phyloP scores from a whole-genome alignment of 768 basidiomycete species.

The Tricholoma bakamatsutake region DNA sequence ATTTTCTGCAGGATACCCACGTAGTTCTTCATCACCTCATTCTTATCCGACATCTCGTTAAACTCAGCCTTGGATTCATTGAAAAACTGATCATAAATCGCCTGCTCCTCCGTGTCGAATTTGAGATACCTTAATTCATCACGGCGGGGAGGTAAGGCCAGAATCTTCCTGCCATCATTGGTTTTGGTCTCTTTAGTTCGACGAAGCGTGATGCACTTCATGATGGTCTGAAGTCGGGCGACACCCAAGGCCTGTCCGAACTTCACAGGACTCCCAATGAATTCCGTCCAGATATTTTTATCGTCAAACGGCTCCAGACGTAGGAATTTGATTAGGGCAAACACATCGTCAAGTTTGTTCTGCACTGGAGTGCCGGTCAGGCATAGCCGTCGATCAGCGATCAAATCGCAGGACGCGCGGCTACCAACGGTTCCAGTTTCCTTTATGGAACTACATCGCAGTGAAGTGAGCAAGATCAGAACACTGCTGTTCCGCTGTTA shows the following conservation, averaged over 20 bases:
- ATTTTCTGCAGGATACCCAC: conserved; percentile 97
- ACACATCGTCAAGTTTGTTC: conserved; percentile 98
- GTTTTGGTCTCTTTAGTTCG: conserved; percentile 90
- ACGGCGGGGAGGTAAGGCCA: conserved; percentile 84
- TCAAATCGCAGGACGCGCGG: conserved; percentile 90
- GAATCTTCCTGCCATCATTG: conserved; percentile 76
- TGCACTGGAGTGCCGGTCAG: conserved; percentile 99
- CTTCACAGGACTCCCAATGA: conserved; percentile 89
- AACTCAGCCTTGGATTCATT: conserved; percentile 90
- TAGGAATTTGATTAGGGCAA: conserved; percentile 94
- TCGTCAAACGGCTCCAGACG: conserved; percentile 90
- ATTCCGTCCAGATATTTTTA: conserved; percentile 89
- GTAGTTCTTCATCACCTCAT: conserved; percentile 97
- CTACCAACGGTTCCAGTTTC: conserved; percentile 92
- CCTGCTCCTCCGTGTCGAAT: conserved; percentile 77
- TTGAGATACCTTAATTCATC: conserved; percentile 84
- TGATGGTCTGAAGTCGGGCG: conserved; percentile 91
- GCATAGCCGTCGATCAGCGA: conserved; percentile 89
- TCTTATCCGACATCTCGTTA: conserved; percentile 76
- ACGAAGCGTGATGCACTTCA: conserved; percentile 94
- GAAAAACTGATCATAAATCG: conserved; percentile 86
- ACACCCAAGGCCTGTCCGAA: conserved; percentile 86
- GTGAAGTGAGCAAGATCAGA: not conserved
- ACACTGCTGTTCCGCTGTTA: conserved; percentile 13
- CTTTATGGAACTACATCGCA: conserved; percentile 77